These are phyloP conservation scores for Aureobasidium lini DNA, from an alignment of 2,329 filamentous ascomycete genomes.

Conservation along the genomic window DNA sequence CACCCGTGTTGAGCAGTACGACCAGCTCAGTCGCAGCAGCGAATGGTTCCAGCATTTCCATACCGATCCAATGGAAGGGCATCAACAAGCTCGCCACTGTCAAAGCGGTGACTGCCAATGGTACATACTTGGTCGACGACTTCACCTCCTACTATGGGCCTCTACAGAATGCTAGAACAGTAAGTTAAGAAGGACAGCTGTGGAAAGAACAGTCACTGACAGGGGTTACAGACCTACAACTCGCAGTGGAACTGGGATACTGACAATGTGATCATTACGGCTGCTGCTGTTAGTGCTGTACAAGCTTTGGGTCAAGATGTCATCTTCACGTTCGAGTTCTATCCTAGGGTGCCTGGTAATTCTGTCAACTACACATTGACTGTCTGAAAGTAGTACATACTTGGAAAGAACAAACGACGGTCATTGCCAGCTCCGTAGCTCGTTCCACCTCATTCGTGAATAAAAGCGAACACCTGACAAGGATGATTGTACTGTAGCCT, in stretches of 20 bases:
- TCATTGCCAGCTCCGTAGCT: no score
- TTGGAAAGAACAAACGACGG: no score
- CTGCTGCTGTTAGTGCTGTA: slow-evolving; percentile 40
- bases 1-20: slow-evolving; percentile 32
- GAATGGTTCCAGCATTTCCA: slow-evolving; percentile 34
- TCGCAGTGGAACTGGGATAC: slow-evolving; percentile 47
- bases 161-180: slow-evolving; percentile 39
- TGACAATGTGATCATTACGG: slow-evolving; percentile 40
- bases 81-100: slow-evolving; percentile 44
- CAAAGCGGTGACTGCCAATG: slow-evolving; percentile 43
- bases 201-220: slow-evolving; percentile 5
- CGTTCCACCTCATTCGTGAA: no score
- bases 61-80: slow-evolving; percentile 48
- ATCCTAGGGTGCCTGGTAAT: slow-evolving; percentile 44
- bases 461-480: no score
- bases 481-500: no score
- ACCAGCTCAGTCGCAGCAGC: slow-evolving; percentile 28
- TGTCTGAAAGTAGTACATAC: slow-evolving; percentile 21
- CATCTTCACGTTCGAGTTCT: slow-evolving; percentile 50
- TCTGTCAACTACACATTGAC: slow-evolving; percentile 42
- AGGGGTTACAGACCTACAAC: slow-evolving; percentile 35
- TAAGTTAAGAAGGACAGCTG: background rate
- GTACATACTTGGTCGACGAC: slow-evolving; percentile 46
- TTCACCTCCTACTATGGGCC: slow-evolving; percentile 49
- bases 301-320: slow-evolving; percentile 37